A percentile compares a stretch with the other conserved stretches of the same genome.
phyloP scores from a whole-genome alignment of 768 basidiomycete species.

The Lanmaoa rubissima region DNA sequence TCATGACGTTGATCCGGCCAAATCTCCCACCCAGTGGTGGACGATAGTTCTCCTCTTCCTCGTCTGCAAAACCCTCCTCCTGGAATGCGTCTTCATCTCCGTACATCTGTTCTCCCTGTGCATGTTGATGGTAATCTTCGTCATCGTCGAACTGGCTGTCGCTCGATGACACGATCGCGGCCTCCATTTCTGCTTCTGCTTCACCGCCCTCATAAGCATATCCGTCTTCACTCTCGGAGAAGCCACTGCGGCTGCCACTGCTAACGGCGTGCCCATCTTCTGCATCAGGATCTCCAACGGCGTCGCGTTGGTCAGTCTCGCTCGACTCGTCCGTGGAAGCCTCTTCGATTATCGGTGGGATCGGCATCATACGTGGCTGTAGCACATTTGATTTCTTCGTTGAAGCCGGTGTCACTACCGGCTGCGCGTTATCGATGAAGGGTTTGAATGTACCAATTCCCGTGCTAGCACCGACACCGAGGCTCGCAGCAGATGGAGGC shows the following conservation, averaged over 20 bases:
- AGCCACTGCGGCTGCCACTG: constrained; percentile 28
- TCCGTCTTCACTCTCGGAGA: constrained; percentile 37
- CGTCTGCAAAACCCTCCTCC: constrained; percentile 30
- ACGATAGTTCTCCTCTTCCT: constrained; percentile 32
- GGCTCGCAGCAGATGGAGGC: constrained; percentile 23
- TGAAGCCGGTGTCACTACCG: constrained; percentile 17
- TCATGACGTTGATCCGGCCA: constrained; percentile 89
- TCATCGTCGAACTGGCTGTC: constrained; percentile 34
- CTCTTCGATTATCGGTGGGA: constrained; percentile 26
- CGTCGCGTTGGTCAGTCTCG: constrained; percentile 23
- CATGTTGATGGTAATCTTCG: constrained; percentile 21
- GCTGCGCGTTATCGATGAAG: constrained; percentile 30
- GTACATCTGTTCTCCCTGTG: constrained; percentile 11
- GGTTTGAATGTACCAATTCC: constrained; percentile 36
- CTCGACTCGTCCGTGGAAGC: constrained; percentile 34
- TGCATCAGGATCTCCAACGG: constrained; percentile 19
- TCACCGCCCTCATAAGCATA: constrained; percentile 31
- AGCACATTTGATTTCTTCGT: constrained; percentile 19
- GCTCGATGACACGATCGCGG: constrained; percentile 28
- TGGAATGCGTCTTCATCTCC: constrained; percentile 27
- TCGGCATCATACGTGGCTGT: constrained; percentile 18
- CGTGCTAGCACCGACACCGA: constrained; percentile 2
- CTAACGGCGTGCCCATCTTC: constrained; percentile 27
- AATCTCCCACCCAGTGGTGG: constrained; percentile 71
- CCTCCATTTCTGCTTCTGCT: constrained; percentile 25